Conservation (phyloP, 2,329 filamentous ascomycete species). For the Bertia moriformis region DNA sequence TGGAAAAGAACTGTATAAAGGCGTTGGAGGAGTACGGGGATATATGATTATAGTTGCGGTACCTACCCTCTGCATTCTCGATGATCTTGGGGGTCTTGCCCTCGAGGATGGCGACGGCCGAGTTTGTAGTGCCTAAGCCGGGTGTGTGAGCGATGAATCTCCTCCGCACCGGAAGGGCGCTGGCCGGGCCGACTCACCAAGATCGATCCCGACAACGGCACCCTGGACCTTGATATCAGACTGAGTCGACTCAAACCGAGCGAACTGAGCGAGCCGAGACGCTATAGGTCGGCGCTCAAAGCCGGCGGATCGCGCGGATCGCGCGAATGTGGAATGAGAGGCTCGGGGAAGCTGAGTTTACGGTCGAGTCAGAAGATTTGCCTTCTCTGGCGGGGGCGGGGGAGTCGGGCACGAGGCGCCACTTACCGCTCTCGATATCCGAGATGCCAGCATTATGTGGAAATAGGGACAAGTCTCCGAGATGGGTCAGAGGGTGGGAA, state of each 20-base stretch:
- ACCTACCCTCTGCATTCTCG: slow-evolving; percentile 83
- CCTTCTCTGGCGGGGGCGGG: not conserved
- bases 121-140: slow-evolving; percentile 71
- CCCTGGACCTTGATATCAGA: slow-evolving; percentile 75
- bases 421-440: slow-evolving; percentile 64
- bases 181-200: slow-evolving; percentile 44
- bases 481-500: slow-evolving; percentile 5
- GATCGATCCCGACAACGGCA: slow-evolving; percentile 92
- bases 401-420: not conserved
- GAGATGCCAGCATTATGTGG: slow-evolving; percentile 56
- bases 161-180: not conserved
- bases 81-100: slow-evolving; percentile 91
- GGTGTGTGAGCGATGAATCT: not conserved
- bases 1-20: slow-evolving; percentile 2
- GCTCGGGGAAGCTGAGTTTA: slow-evolving; percentile 77
- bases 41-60: not conserved
- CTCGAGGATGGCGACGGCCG: slow-evolving; percentile 93
- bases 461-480: slow-evolving; percentile 5
- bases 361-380: slow-evolving; percentile 11
- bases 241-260: slow-evolving; percentile 61
- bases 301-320: slow-evolving; percentile 61
- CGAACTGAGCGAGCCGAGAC: slow-evolving; percentile 59
- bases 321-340: slow-evolving; percentile 50
- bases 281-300: too few relatives aligned
- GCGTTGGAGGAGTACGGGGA: slow-evolving; percentile 2